Percentiles rank a stretch among this genome's conserved stretches.
Evolutionary conservation across 495 filamentous ascomycete species (phyloP).

Genomic region (Aeminium ludgeri): DNA sequence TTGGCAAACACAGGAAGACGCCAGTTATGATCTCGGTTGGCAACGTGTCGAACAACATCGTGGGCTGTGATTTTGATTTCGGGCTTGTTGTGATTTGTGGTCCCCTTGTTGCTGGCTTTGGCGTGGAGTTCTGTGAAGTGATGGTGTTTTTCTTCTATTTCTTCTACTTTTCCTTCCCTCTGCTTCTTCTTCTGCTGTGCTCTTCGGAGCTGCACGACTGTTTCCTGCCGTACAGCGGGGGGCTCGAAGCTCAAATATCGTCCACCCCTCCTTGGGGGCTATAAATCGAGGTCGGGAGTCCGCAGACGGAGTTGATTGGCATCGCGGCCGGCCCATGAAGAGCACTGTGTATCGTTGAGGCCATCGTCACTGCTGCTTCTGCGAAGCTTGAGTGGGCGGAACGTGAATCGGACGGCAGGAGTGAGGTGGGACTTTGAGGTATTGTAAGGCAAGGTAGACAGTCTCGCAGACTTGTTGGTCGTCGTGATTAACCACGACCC

Average conservation of each 20-base stretch:
- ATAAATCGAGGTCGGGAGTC: slow-evolving; percentile 18
- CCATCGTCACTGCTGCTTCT: slow-evolving; percentile 1
- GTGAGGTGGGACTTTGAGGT: too few species aligned
- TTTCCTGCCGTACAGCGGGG: slow-evolving; percentile 13
- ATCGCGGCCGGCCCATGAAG: slow-evolving; percentile 13
- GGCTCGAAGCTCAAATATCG: slow-evolving; percentile 32
- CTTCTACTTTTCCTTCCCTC: neutral
- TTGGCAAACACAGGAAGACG: slow-evolving; percentile 38
- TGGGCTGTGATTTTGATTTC: neutral
- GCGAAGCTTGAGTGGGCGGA: too few species aligned
- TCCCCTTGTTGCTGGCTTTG: slow-evolving; percentile 1
- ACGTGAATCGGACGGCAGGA: too few species aligned
- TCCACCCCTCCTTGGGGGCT: slow-evolving; percentile 64
- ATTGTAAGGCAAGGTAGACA: too few species aligned
- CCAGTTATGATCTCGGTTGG: slow-evolving; percentile 47
- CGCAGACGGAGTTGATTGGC: neutral
- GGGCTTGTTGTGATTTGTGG: slow-evolving; percentile 3
- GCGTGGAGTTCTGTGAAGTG: slow-evolving; percentile 5
- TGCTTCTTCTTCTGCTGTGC: neutral
- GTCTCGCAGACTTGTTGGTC: too few species aligned
- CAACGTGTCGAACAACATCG: slow-evolving; percentile 35
- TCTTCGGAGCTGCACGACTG: slow-evolving; percentile 3
- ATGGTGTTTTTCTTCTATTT: slow-evolving; percentile 7
- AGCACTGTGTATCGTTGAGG: slow-evolving; percentile 15
- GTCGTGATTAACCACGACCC: neutral